Evolutionary conservation across 1,139 yeast species (phyloP).

Genomic region (Nakaseomyces delphensis): DNA sequence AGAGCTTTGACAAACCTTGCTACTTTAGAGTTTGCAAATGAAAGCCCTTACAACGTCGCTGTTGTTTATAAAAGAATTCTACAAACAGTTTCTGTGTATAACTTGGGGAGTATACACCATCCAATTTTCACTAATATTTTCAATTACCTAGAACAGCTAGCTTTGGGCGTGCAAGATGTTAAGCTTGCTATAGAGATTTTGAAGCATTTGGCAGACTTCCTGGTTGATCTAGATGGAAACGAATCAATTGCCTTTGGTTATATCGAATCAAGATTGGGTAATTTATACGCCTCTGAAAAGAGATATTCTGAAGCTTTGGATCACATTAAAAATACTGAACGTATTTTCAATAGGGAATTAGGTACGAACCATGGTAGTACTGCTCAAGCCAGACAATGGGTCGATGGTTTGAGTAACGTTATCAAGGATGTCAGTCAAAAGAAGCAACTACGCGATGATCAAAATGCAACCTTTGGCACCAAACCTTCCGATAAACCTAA

Average conservation of each 20-base stretch:
- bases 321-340: slow-evolving; percentile 52
- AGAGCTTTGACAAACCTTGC: slow-evolving; percentile 71
- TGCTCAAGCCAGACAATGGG: slow-evolving; percentile 46
- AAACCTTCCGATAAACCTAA: slow-evolving; percentile 8
- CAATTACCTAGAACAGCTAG: slow-evolving; percentile 47
- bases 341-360: slow-evolving; percentile 49
- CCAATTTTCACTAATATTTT: slow-evolving; percentile 65
- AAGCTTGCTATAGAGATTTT: slow-evolving; percentile 44
- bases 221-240: slow-evolving; percentile 45
- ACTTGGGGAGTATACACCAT: slow-evolving; percentile 46
- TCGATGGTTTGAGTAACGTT: slow-evolving; percentile 36
- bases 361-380: slow-evolving; percentile 31
- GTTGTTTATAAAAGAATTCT: slow-evolving; percentile 55
- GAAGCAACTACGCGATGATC: slow-evolving; percentile 23
- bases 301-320: slow-evolving; percentile 48
- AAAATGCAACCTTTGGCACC: slow-evolving; percentile 15
- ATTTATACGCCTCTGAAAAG: slow-evolving; percentile 47
- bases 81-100: slow-evolving; percentile 41
- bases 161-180: slow-evolving; percentile 34
- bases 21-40: slow-evolving; percentile 54
- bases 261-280: slow-evolving; percentile 45
- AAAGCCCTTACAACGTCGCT: slow-evolving; percentile 53
- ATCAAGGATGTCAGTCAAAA: slow-evolving; percentile 25
- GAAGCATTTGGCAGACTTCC: slow-evolving; percentile 40
- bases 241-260: slow-evolving; percentile 56